phyloP scores from a whole-genome alignment of 805 yeast species.

The Starmera quercuum region DNA sequence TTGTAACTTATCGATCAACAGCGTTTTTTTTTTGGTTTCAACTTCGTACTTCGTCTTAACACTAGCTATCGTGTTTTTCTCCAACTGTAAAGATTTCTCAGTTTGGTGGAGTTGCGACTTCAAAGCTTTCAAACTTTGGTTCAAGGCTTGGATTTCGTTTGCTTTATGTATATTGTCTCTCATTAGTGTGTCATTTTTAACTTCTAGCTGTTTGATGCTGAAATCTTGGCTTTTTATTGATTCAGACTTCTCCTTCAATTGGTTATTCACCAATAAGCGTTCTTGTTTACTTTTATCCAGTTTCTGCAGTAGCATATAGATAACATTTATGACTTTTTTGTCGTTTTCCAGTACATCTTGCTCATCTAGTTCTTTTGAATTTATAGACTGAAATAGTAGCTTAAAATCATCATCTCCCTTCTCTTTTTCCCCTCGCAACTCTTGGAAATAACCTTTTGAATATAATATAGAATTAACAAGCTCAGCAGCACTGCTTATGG shows the following conservation, averaged over 20 bases:
- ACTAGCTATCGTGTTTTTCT: constrained; percentile 6
- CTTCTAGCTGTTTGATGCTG: background rate
- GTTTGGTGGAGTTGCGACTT: background rate
- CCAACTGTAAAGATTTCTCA: constrained; percentile 1
- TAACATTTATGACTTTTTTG: constrained; percentile 7
- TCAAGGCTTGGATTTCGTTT: constrained; percentile 4
- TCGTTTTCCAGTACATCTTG: constrained; percentile 3
- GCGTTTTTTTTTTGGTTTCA: constrained; percentile 13
- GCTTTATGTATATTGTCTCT: constrained; percentile 1
- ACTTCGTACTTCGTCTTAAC: constrained; percentile 11
- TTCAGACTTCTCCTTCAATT: constrained; percentile 5
- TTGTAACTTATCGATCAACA: constrained; percentile 11
- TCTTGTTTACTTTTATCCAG: constrained; percentile 8
- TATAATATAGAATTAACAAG: constrained; percentile 6
- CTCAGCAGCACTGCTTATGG: constrained; percentile 12
- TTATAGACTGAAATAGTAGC: constrained; percentile 2
- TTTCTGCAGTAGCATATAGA: constrained; percentile 8
- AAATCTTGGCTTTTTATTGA: constrained; percentile 1
- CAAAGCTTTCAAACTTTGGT: background rate
- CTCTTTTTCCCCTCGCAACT: no score
- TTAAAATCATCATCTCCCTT: background rate
- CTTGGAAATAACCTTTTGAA: constrained; percentile 9
- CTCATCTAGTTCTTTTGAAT: background rate
- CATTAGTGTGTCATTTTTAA: background rate
- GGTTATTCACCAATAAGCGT: constrained; percentile 1